phyloP scores from a whole-genome alignment of 2,329 filamentous ascomycete species.

The Aspergillus cejpii region DNA sequence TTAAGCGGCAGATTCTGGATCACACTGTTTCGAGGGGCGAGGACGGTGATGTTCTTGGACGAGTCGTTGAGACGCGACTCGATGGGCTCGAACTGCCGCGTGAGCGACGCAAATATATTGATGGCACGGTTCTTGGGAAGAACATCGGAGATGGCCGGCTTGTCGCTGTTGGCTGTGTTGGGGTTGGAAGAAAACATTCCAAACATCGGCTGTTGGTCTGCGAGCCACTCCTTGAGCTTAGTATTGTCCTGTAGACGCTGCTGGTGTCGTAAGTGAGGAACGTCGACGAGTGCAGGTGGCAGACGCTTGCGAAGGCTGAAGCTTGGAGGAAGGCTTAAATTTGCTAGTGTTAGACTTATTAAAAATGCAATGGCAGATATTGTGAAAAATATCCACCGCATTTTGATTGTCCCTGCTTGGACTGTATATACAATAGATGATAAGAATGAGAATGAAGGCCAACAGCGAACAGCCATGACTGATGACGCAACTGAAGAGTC shows the following conservation, averaged over 20 bases:
- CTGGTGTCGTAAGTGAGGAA: conserved; percentile 14
- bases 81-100: conserved; percentile 66
- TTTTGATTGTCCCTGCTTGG: conserved; percentile 3
- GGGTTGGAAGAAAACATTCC: conserved; percentile 21
- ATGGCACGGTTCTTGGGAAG: conserved; percentile 71
- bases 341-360: conserved; percentile 9
- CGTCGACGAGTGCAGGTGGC: conserved; percentile 13
- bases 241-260: conserved; percentile 8
- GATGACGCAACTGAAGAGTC: conserved; percentile 19
- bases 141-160: conserved; percentile 73
- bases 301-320: conserved; percentile 19
- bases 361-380: conserved; percentile 7
- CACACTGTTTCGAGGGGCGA: conserved; percentile 79
- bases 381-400: conserved; percentile 7
- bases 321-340: conserved; percentile 9
- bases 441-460: not conserved
- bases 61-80: conserved; percentile 62
- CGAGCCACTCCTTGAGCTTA: conserved; percentile 17
- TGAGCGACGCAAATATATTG: conserved; percentile 76
- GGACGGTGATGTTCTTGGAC: conserved; percentile 67
- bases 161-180: conserved; percentile 25
- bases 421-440: not conserved
- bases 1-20: conserved; percentile 73
- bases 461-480: not conserved
- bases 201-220: conserved; percentile 22